Base-by-base conservation (phyloP, 2,329 filamentous ascomycete species). In the Phyllosticta capitalensis region DNA sequence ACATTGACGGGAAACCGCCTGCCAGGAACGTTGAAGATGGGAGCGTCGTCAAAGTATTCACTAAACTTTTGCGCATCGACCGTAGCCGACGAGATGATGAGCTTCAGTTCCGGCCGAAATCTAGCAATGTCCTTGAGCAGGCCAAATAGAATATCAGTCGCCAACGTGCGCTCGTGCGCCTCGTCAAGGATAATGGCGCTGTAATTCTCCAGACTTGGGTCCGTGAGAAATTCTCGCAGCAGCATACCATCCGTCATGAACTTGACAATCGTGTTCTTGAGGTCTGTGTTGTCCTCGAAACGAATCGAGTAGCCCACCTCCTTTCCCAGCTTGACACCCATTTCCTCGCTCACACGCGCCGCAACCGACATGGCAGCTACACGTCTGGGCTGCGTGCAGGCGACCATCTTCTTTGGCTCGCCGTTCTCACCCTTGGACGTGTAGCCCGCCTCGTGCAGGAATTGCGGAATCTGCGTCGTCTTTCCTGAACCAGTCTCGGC, bases 181-280 rank as follows among this genome's bases (percentile, higher is more conserved):
- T 99, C 94, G 70, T 99, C 94, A 60, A 99, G 92, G 87, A 99
- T 96, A 63, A 99, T 75, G 12, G 87, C 89, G 5, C 89, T 89
- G 67, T 97, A 97, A 17, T 84, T 85, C 1, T 84, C 82, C 5
- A 97, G 77, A 65, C 92, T 86, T 0, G 92, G 92, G 67, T 95
- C 90, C 0, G 90, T 92, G 76, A 96, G 83, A 64, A 96, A 88
- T 70, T 96, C 90, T 69, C 91, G 82, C 28, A 97, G 78, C 48
- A 97, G 78, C 88, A 97, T 95, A 70, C 94, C 94, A 68, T 99
- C 94, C 0, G 94, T 99, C 88, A 95, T 92, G 74, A 96, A 97
- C 73, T 96, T 95, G 58, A 99, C 76, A 7, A 92, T 79, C 0
- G 94, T 97, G 75, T 95, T 95, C 67, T 95, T 95, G 67, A 95